These are phyloP conservation scores for Chlorella sp. DNA, from an alignment of 139 green algal genomes.

Conservation along the genomic window DNA sequence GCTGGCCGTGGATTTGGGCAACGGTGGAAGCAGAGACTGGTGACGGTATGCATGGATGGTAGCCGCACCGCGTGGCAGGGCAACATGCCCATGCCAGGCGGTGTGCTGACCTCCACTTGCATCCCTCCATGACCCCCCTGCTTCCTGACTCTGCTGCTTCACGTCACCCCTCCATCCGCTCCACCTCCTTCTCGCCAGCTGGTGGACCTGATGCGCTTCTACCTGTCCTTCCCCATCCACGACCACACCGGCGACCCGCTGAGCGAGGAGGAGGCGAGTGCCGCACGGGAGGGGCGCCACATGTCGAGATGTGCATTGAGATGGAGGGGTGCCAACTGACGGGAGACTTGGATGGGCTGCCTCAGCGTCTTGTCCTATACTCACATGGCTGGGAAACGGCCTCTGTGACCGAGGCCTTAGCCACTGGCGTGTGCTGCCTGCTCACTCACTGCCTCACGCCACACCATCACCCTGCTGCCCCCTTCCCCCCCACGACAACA, in stretches of 20 bases:
- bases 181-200: constrained; percentile 67
- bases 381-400: too few relatives aligned
- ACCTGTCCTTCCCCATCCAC: constrained; percentile 93
- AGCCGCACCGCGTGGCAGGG: not conserved
- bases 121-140: too few relatives aligned
- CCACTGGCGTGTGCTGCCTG: too few relatives aligned
- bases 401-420: too few relatives aligned
- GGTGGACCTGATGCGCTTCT: constrained; percentile 88
- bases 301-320: too few relatives aligned
- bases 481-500: too few relatives aligned
- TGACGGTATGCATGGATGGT: not conserved
- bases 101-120: too few relatives aligned
- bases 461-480: too few relatives aligned
- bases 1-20: not conserved
- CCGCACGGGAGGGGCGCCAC: too few relatives aligned
- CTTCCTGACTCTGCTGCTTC: not conserved
- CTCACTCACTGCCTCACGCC: too few relatives aligned
- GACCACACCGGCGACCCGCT: constrained; percentile 91
- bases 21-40: not conserved
- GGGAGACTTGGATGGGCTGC: not conserved
- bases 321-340: too few relatives aligned
- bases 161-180: not conserved
- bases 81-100: too few relatives aligned
- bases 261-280: constrained; percentile 76
- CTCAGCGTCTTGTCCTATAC: not conserved